These are phyloP conservation scores for Cordyceps fumosorosea DNA, from an alignment of 2,329 filamentous ascomycete genomes.

Conservation along the genomic window DNA sequence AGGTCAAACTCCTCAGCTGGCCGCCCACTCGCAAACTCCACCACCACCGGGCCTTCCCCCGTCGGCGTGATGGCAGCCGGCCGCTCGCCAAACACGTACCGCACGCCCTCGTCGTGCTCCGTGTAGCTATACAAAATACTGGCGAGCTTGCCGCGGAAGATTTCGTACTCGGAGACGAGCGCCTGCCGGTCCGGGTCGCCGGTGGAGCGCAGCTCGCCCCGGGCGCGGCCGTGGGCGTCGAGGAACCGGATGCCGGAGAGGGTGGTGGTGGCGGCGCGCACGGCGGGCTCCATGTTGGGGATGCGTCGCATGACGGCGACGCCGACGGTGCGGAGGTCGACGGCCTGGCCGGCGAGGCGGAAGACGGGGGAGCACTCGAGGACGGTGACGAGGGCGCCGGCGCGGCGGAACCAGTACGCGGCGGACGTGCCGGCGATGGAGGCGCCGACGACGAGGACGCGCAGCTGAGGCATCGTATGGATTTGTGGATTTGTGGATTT, in stretches of 20 bases:
- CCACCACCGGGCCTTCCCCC: constrained; percentile 25
- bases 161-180: constrained; percentile 33
- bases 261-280: constrained; percentile 23
- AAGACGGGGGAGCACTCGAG: constrained; percentile 29
- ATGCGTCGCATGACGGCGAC: constrained; percentile 33
- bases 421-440: constrained; percentile 27
- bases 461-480: constrained; percentile 13
- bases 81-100: constrained; percentile 9
- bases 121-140: background rate
- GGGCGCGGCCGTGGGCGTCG: constrained; percentile 28
- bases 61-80: background rate
- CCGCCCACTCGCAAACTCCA: constrained; percentile 34
- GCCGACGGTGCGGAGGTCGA: constrained; percentile 31
- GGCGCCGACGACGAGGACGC: constrained; percentile 26
- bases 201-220: constrained; percentile 28
- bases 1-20: constrained; percentile 36
- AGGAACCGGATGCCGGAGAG: constrained; percentile 39
- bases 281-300: constrained; percentile 30
- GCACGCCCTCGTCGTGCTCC: background rate
- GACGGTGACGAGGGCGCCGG: constrained; percentile 29
- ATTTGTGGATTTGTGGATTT: background rate
- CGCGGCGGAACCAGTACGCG: constrained; percentile 25
- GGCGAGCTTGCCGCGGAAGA: constrained; percentile 10
- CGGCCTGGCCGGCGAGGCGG: constrained; percentile 25
- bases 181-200: constrained; percentile 34